Conservation (phyloP, 2,329 filamentous ascomycete genomes). For the Scolecobasidium constrictum region DNA sequence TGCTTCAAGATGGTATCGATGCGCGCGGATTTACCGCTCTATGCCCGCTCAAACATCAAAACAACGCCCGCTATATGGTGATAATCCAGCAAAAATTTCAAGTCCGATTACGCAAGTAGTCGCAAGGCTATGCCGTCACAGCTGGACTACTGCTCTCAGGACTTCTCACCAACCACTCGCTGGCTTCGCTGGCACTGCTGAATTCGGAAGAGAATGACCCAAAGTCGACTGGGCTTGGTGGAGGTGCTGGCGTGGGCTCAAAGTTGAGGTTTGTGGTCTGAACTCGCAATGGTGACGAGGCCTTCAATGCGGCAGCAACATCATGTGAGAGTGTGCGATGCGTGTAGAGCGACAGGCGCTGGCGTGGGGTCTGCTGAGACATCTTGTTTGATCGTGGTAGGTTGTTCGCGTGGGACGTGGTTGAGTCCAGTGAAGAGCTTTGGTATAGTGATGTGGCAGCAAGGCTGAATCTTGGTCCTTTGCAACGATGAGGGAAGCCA, state of each 20-base stretch:
- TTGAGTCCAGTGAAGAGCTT: too few species aligned
- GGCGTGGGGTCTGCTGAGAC: constrained; percentile 21
- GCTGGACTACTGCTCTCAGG: neutral
- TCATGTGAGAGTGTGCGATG: constrained; percentile 29
- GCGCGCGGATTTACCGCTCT: too few species aligned
- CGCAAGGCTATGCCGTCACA: too few species aligned
- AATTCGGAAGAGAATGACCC: constrained; percentile 14
- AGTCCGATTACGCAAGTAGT: too few species aligned
- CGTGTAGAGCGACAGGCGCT: constrained; percentile 30
- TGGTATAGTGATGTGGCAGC: too few species aligned
- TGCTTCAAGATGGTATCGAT: too few species aligned
- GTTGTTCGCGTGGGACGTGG: neutral
- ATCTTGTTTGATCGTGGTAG: constrained; percentile 14
- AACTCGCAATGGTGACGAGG: constrained; percentile 17
- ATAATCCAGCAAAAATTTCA: too few species aligned
- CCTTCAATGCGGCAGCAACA: constrained; percentile 28
- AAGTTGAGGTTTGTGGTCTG: constrained; percentile 11
- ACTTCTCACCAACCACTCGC: neutral
- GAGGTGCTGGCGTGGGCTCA: constrained; percentile 24
- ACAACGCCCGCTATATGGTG: too few species aligned
- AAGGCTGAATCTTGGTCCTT: too few species aligned
- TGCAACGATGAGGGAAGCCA: too few species aligned
- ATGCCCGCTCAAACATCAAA: too few species aligned
- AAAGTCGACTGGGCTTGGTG: constrained; percentile 30
- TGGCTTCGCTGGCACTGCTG: constrained; percentile 1